Percentiles rank a stretch among this genome's conserved stretches.
These are phyloP conservation scores for Pichia sp. DNA, from an alignment of 1,139 yeast genomes.

Conservation along the genomic window DNA sequence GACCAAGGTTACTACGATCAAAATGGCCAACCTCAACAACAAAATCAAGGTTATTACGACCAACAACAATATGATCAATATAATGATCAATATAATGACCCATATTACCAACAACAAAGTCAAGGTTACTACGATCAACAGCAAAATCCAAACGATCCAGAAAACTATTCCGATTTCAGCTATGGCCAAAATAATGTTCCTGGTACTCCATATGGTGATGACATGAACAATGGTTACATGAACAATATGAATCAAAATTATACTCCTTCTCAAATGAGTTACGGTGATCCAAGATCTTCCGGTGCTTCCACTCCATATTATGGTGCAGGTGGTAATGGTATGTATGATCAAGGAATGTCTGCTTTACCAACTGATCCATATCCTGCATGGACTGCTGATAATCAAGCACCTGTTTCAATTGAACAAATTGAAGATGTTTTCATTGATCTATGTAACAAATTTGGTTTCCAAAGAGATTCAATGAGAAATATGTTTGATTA, in stretches of 20 bases:
- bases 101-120: slow-evolving; percentile 17
- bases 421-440: slow-evolving; percentile 51
- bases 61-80: slow-evolving; percentile 25
- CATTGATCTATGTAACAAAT: slow-evolving; percentile 41
- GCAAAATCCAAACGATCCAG: slow-evolving; percentile 49
- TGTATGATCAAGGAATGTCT: slow-evolving; percentile 43
- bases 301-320: slow-evolving; percentile 96
- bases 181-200: slow-evolving; percentile 59
- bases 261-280: slow-evolving; percentile 77
- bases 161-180: slow-evolving; percentile 71
- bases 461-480: slow-evolving; percentile 61
- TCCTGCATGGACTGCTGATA: slow-evolving; percentile 46
- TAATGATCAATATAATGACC: slow-evolving; percentile 14
- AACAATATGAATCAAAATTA: no score
- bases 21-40: slow-evolving; percentile 11
- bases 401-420: slow-evolving; percentile 36
- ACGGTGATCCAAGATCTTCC: slow-evolving; percentile 77
- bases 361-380: slow-evolving; percentile 44
- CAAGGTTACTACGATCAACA: slow-evolving; percentile 4
- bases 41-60: slow-evolving; percentile 26
- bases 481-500: slow-evolving; percentile 60
- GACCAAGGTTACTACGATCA: slow-evolving; percentile 50
- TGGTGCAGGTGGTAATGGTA: slow-evolving; percentile 53
- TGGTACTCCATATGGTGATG: slow-evolving; percentile 58
- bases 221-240: slow-evolving; percentile 44